A percentile compares a stretch with the other conserved stretches of the same genome.
phyloP scores from a whole-genome alignment of 192 early-diverging fungal species.

The Rhizophagus clarus region DNA sequence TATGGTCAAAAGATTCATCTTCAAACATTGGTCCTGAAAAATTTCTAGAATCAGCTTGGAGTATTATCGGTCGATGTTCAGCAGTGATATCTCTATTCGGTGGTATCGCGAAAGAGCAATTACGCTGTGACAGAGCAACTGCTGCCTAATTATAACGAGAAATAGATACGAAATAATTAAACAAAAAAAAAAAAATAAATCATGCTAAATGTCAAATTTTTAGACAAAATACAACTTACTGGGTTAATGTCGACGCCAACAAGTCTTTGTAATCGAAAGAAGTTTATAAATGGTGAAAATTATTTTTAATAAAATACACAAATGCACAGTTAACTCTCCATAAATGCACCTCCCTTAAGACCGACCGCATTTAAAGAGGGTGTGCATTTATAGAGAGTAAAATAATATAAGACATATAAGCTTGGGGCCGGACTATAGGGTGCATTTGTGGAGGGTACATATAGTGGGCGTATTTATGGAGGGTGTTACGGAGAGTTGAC shows the following conservation, averaged over 20 bases:
- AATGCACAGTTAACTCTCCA: too few species aligned
- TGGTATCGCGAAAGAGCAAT: constrained; percentile 81
- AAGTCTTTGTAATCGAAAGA: constrained; percentile 33
- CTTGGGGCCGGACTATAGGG: too few species aligned
- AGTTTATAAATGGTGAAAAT: neutral
- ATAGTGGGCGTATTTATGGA: too few species aligned
- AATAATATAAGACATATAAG: too few species aligned
- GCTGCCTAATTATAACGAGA: constrained; percentile 53
- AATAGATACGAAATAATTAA: neutral
- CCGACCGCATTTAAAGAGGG: too few species aligned
- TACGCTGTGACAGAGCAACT: constrained; percentile 80
- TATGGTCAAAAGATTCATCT: constrained; percentile 78
- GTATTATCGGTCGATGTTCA: constrained; percentile 78
- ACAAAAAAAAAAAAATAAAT: constrained; percentile 1
- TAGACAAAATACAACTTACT: constrained; percentile 35
- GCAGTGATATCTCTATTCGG: constrained; percentile 64
- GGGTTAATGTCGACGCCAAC: constrained; percentile 90
- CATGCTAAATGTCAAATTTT: neutral
- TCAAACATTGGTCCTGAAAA: constrained; percentile 68
- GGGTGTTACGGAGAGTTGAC: too few species aligned
- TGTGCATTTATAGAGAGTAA: too few species aligned
- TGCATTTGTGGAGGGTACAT: too few species aligned
- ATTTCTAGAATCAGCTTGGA: constrained; percentile 79
- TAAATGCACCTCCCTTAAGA: too few species aligned
- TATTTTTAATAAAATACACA: neutral